Conservation (phyloP, 257 asterid species). For the Solanum chmielewskii region DNA sequence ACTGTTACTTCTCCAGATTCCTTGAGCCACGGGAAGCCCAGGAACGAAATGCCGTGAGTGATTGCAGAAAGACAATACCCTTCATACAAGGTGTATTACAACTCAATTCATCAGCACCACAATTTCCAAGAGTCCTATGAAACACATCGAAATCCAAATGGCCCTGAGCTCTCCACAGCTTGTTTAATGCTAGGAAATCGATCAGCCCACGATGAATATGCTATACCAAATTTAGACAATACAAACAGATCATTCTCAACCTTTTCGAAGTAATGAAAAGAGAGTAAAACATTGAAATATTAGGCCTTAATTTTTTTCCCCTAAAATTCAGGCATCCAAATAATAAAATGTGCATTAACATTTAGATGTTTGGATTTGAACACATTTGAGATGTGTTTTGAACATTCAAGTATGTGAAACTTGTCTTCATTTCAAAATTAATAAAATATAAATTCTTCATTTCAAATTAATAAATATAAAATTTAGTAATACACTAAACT, state of each 20-base stretch:
- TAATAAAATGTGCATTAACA: not conserved
- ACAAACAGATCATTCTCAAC: not conserved
- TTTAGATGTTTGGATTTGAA: not conserved
- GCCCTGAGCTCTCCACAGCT: constrained; percentile 35
- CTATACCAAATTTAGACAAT: constrained; percentile 19
- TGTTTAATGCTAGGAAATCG: constrained; percentile 50
- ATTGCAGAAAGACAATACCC: not conserved
- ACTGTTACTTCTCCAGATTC: not conserved
- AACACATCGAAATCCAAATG: not conserved
- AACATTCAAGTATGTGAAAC: not conserved
- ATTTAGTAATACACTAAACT: not conserved
- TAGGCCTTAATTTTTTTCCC: not conserved
- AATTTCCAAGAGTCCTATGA: not conserved
- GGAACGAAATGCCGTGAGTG: not conserved
- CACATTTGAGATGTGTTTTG: not conserved
- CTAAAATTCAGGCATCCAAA: not conserved
- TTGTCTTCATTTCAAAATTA: not conserved
- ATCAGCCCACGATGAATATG: constrained; percentile 57
- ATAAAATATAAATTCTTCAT: not conserved
- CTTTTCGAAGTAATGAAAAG: not conserved
- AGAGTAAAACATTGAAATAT: not conserved
- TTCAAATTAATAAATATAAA: not conserved
- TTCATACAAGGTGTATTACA: not conserved
- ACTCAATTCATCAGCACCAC: not conserved
- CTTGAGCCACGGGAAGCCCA: not conserved